phyloP scores from a whole-genome alignment of 306 rosid genomes.

The Crataegus laevigata region DNA sequence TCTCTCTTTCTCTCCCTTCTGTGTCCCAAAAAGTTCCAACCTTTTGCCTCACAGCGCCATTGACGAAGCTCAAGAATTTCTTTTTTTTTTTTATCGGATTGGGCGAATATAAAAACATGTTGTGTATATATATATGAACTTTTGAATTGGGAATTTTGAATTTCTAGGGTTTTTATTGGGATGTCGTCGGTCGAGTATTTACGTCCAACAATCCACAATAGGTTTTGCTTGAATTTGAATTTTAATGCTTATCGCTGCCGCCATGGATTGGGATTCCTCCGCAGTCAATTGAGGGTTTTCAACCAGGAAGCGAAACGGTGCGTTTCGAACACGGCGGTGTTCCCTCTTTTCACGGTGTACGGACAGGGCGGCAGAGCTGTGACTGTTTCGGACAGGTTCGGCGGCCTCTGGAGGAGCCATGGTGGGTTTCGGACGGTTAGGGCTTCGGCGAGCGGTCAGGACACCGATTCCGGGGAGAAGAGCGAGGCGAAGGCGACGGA shows the following conservation, averaged over 20 bases:
- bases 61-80: constrained; percentile 11
- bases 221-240: constrained; percentile 38
- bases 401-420: constrained; percentile 42
- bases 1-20: constrained; percentile 4
- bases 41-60: constrained; percentile 13
- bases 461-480: constrained; percentile 70
- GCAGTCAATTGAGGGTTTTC: constrained; percentile 37
- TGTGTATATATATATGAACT: not conserved
- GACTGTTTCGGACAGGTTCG: constrained; percentile 33
- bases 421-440: constrained; percentile 26
- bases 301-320: constrained; percentile 26
- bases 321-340: constrained; percentile 29
- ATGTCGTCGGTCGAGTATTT: constrained; percentile 65
- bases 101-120: not conserved
- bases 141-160: not conserved
- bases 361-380: constrained; percentile 14
- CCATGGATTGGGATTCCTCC: constrained; percentile 32
- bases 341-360: constrained; percentile 22
- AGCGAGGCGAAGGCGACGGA: constrained; percentile 55
- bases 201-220: constrained; percentile 39
- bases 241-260: constrained; percentile 33
- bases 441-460: constrained; percentile 49
- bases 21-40: not conserved
- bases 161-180: constrained; percentile 14
- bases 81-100: not conserved